These are phyloP conservation scores for Themeda triandra DNA, from an alignment of 176 grass and related monocot species.

Conservation along the genomic window DNA sequence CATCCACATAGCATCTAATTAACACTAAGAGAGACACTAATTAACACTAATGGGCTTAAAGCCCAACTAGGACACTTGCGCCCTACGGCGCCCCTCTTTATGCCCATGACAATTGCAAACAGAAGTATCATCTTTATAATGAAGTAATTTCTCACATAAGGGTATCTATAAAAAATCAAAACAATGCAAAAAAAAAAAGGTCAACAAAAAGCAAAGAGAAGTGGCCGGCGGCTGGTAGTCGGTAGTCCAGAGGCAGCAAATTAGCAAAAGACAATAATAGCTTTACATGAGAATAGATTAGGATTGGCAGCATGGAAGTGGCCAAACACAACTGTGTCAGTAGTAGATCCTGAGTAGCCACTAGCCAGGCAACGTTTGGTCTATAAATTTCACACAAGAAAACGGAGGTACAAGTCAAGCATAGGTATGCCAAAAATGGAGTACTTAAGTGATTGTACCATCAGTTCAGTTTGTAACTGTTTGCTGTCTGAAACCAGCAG, in stretches of 20 bases:
- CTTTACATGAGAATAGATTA: too few relatives aligned
- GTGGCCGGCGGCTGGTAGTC: too few relatives aligned
- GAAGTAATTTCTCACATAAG: background rate
- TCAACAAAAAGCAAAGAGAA: background rate
- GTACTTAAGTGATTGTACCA: background rate
- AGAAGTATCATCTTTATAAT: background rate
- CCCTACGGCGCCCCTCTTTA: too few relatives aligned
- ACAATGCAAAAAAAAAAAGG: background rate
- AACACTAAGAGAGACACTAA: too few relatives aligned
- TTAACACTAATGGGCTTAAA: too few relatives aligned
- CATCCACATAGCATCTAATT: too few relatives aligned
- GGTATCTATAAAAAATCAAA: background rate
- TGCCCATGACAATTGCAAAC: background rate
- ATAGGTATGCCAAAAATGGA: background rate
- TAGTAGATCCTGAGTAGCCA: too few relatives aligned
- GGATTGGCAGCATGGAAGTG: background rate
- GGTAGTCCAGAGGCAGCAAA: too few relatives aligned
- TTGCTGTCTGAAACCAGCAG: background rate
- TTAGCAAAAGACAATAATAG: too few relatives aligned
- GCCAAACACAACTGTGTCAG: background rate
- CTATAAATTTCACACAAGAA: too few relatives aligned
- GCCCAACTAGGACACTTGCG: too few relatives aligned
- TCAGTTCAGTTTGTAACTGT: background rate
- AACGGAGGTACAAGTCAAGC: background rate
- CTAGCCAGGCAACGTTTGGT: too few relatives aligned